A percentile compares a stretch with the other conserved stretches of the same genome.
phyloP scores from a whole-genome alignment of 257 asterid genomes.

The Osmanthus fragrans region DNA sequence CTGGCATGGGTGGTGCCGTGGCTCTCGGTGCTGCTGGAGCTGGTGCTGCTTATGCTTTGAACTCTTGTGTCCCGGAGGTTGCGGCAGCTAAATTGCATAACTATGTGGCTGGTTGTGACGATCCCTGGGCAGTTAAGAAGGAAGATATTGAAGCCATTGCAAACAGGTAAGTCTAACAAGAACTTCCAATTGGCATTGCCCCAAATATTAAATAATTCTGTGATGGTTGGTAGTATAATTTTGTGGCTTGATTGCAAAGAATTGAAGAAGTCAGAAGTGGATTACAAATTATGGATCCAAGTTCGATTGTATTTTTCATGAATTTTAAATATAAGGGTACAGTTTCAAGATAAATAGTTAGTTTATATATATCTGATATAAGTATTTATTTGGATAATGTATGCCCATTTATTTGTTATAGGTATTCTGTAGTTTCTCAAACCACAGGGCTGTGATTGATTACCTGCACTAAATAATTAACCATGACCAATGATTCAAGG shows the following conservation, averaged over 20 bases:
- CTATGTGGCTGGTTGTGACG: constrained; percentile 73
- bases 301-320: neutral
- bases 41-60: constrained; percentile 81
- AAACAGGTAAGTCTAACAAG: constrained; percentile 38
- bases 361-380: neutral
- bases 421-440: neutral
- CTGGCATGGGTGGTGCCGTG: constrained; percentile 78
- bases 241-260: neutral
- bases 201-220: neutral
- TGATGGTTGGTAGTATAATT: neutral
- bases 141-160: constrained; percentile 87
- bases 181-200: neutral
- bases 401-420: neutral
- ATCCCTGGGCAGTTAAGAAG: constrained; percentile 71
- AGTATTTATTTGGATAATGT: neutral
- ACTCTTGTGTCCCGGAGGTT: constrained; percentile 81
- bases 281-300: neutral
- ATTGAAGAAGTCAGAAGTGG: neutral
- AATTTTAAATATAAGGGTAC: neutral
- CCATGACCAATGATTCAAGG: too few species aligned
- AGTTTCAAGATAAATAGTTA: neutral
- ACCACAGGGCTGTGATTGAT: too few species aligned
- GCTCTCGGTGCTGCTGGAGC: constrained; percentile 85
- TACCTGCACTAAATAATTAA: too few species aligned
- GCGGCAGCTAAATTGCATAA: constrained; percentile 88